phyloP scores from a whole-genome alignment of 257 asterid genomes.

The Solanum piurae region DNA sequence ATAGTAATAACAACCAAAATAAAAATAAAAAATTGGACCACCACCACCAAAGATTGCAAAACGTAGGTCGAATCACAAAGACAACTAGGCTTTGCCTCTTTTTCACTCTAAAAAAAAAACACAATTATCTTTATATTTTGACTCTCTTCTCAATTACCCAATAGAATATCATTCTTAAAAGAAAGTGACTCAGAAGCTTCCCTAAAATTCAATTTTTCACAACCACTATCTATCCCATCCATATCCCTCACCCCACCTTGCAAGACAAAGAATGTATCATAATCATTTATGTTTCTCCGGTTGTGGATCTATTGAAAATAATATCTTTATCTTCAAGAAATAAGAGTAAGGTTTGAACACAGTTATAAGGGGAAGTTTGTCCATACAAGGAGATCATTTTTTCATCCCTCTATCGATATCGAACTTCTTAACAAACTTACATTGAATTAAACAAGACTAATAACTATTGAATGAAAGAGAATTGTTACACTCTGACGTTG shows the following conservation, averaged over 20 bases:
- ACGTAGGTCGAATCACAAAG: conserved; percentile 25
- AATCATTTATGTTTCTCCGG: rapidly evolving
- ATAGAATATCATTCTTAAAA: not conserved
- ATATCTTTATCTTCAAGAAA: not conserved
- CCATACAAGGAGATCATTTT: too few species aligned
- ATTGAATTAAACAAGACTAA: too few species aligned
- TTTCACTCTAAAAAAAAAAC: conserved; percentile 10
- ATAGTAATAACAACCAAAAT: not conserved
- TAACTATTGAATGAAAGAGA: not conserved
- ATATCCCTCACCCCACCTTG: not conserved
- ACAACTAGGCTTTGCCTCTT: conserved; percentile 25
- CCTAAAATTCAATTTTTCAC: not conserved
- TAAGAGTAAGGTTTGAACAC: not conserved
- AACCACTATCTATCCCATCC: not conserved
- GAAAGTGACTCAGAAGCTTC: not conserved
- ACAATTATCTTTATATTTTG: not conserved
- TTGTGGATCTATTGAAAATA: not conserved
- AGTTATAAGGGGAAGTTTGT: not conserved
- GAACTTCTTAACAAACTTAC: too few species aligned
- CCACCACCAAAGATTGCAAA: conserved; percentile 5
- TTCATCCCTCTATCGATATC: not conserved
- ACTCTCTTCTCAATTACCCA: not conserved
- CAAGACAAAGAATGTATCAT: not conserved
- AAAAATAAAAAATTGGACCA: conserved; percentile 3
- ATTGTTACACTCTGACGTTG: not conserved